Evolutionary conservation across 768 basidiomycete genomes (phyloP).

Genomic region (Crucibulum laeve): DNA sequence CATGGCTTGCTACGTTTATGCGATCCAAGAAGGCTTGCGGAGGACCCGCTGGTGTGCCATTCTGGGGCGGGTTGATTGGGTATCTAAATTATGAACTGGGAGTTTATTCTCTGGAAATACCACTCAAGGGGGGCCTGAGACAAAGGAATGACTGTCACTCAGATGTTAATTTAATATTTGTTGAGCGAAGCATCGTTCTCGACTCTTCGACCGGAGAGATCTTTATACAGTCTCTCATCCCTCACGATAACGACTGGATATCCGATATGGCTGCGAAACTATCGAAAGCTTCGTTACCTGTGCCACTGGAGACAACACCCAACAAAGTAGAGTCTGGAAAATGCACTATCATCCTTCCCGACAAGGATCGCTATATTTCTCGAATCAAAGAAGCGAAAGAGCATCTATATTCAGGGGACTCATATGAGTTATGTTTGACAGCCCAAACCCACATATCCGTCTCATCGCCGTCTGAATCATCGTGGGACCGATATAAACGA

Average conservation of each 20-base stretch:
- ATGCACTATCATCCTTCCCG: no score
- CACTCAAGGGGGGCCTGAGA: constrained; percentile 22
- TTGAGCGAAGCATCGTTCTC: constrained; percentile 73
- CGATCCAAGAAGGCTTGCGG: constrained; percentile 37
- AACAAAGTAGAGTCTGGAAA: background rate
- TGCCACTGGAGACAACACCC: background rate
- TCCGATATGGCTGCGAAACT: constrained; percentile 32
- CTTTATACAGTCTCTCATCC: constrained; percentile 63
- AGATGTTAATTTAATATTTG: constrained; percentile 73
- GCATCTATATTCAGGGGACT: constrained; percentile 76
- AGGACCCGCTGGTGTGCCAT: constrained; percentile 56
- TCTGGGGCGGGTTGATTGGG: constrained; percentile 83
- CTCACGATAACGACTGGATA: constrained; percentile 61
- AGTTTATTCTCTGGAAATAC: constrained; percentile 46
- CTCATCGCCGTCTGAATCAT: constrained; percentile 29
- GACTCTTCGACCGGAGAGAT: constrained; percentile 46
- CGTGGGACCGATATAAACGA: constrained; percentile 72
- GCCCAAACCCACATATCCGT: constrained; percentile 59
- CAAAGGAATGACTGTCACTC: constrained; percentile 39
- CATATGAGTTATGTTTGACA: constrained; percentile 92
- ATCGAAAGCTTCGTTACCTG: constrained; percentile 8
- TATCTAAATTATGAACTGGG: constrained; percentile 80
- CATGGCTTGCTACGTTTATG: constrained; percentile 75
- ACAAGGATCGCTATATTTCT: constrained; percentile 56
- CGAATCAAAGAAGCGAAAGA: constrained; percentile 71